A percentile compares a stretch with the other conserved stretches of the same genome.
These are phyloP conservation scores for Dothistroma septosporum DNA, from an alignment of 2,329 filamentous ascomycete species.

Conservation along the genomic window DNA sequence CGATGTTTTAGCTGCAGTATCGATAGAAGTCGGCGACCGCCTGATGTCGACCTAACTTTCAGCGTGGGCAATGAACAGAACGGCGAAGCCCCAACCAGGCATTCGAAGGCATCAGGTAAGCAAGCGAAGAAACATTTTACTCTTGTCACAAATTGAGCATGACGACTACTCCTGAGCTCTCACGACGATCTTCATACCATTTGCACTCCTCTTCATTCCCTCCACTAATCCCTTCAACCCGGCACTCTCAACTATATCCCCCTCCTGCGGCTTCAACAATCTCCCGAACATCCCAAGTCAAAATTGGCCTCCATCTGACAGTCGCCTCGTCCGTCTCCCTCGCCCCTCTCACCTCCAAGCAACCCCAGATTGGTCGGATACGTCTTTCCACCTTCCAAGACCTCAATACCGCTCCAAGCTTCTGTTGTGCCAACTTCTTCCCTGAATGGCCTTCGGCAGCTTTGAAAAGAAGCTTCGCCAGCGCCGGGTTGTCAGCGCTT, in stretches of 20 bases:
- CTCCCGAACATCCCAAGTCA: slow-evolving; percentile 1
- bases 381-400: slow-evolving; percentile 9
- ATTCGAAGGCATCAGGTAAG: too few species aligned
- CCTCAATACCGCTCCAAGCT: slow-evolving; percentile 6
- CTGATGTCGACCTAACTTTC: too few species aligned
- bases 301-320: neutral
- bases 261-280: slow-evolving; percentile 3
- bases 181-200: slow-evolving; percentile 7
- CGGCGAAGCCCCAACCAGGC: too few species aligned
- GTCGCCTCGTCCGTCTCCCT: slow-evolving; percentile 1
- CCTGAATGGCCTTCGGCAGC: neutral
- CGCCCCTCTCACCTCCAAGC: neutral
- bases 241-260: slow-evolving; percentile 5
- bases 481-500: too few species aligned
- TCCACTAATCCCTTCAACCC: slow-evolving; percentile 4
- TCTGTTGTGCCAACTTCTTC: slow-evolving; percentile 8
- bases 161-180: slow-evolving; percentile 8
- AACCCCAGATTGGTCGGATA: slow-evolving; percentile 6
- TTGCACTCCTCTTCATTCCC: slow-evolving; percentile 5
- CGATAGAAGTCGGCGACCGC: too few species aligned
- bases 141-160: too few species aligned
- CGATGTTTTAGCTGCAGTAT: too few species aligned
- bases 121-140: neutral
- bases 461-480: slow-evolving; percentile 5
- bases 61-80: too few species aligned